Evolutionary conservation across 2,329 filamentous ascomycete species (phyloP).

Genomic region (Aspergillus fumigatiaffinis): DNA sequence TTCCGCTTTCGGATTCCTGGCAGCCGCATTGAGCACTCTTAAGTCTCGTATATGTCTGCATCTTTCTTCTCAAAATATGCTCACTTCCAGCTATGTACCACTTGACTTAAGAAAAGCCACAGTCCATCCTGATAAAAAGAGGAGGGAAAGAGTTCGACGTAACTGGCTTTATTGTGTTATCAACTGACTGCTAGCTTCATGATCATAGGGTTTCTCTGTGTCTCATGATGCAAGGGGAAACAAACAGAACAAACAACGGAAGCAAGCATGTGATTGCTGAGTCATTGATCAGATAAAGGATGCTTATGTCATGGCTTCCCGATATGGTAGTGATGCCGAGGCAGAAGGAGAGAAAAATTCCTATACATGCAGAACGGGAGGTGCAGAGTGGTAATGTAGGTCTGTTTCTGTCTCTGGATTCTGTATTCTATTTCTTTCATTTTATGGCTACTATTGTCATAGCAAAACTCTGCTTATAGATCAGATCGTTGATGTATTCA

Average conservation of each 20-base stretch:
- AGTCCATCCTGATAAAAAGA: background rate
- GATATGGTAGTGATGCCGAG: constrained; percentile 13
- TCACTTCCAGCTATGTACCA: background rate
- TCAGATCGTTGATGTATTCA: background rate
- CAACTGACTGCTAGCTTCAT: background rate
- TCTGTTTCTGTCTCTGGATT: background rate
- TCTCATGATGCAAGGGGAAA: background rate
- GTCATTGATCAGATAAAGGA: constrained; percentile 5
- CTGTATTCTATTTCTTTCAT: background rate
- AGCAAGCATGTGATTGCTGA: constrained; percentile 1
- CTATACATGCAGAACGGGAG: background rate
- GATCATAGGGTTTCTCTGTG: background rate
- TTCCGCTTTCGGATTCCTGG: constrained; percentile 24
- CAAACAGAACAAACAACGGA: background rate
- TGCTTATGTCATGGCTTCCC: constrained; percentile 7
- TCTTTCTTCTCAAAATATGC: background rate
- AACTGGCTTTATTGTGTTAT: background rate
- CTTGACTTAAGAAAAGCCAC: background rate
- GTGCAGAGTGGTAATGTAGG: background rate
- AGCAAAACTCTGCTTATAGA: background rate
- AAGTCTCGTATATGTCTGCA: background rate
- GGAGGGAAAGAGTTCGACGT: background rate
- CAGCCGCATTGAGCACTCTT: background rate
- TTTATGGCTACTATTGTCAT: background rate
- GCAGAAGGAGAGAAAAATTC: background rate